These are phyloP conservation scores for Lactarius quietus DNA, from an alignment of 768 basidiomycete genomes.

Conservation along the genomic window DNA sequence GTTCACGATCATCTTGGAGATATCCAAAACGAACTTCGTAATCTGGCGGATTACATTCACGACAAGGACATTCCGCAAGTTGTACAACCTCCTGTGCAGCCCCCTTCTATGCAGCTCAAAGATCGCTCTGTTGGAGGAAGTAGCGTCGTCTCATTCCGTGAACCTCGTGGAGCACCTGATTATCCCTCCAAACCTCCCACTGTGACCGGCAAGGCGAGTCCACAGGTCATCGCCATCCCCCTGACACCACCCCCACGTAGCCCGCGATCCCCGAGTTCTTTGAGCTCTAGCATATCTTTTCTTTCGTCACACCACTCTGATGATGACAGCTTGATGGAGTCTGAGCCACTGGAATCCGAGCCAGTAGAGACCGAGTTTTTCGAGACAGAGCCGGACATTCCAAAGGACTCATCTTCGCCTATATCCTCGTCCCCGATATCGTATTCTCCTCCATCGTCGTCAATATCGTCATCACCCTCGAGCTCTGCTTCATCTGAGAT, in stretches of 20 bases:
- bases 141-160: slow-evolving; percentile 35
- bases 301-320: slow-evolving; percentile 72
- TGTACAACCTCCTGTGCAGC: not conserved
- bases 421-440: slow-evolving; percentile 13
- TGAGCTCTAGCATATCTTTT: slow-evolving; percentile 40
- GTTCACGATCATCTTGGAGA: slow-evolving; percentile 64
- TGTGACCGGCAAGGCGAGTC: slow-evolving; percentile 11
- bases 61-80: slow-evolving; percentile 17
- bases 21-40: slow-evolving; percentile 64
- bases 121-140: slow-evolving; percentile 31
- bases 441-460: slow-evolving; percentile 38
- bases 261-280: slow-evolving; percentile 40
- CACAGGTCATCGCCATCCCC: slow-evolving; percentile 31
- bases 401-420: slow-evolving; percentile 14
- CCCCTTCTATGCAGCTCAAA: slow-evolving; percentile 5
- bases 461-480: slow-evolving; percentile 34
- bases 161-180: slow-evolving; percentile 25
- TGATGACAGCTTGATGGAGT: slow-evolving; percentile 48
- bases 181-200: slow-evolving; percentile 13
- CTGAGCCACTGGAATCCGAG: slow-evolving; percentile 30
- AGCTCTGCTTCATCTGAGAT: slow-evolving; percentile 14
- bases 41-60: slow-evolving; percentile 41
- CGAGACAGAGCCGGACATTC: slow-evolving; percentile 33
- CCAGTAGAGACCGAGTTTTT: slow-evolving; percentile 36
- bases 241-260: slow-evolving; percentile 44